Conservation (phyloP, 257 asterid species). For the Solanum medicagineum region DNA sequence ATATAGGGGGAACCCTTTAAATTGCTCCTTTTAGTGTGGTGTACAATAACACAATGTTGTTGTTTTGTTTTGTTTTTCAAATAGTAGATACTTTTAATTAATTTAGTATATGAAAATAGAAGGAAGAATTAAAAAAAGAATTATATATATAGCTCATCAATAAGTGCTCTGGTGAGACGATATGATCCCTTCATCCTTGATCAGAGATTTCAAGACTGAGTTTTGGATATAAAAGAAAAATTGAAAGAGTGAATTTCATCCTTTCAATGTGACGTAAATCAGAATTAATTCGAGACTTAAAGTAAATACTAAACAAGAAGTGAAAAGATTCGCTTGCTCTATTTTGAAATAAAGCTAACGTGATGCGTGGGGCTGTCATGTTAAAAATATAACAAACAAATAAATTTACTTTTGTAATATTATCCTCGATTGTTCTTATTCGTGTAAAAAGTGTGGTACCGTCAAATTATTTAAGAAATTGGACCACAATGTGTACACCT, state of each 20-base stretch:
- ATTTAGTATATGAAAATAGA: background rate
- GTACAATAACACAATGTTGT: background rate
- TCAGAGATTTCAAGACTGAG: fast-evolving
- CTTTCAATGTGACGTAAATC: fast-evolving
- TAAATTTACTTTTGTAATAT: background rate
- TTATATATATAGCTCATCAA: background rate
- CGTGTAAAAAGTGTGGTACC: background rate
- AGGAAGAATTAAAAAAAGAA: background rate
- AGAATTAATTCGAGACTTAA: fast-evolving
- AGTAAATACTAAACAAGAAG: fast-evolving
- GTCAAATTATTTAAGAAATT: background rate
- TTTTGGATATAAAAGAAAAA: background rate
- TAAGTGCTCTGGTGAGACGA: background rate
- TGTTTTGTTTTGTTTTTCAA: fast-evolving
- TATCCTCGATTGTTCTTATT: background rate
- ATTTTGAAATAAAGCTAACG: background rate
- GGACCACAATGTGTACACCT: background rate
- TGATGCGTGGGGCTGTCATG: background rate
- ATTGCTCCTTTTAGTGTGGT: background rate
- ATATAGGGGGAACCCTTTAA: background rate
- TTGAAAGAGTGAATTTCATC: background rate
- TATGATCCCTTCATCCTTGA: fast-evolving
- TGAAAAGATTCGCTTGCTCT: background rate
- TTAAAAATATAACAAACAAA: background rate
- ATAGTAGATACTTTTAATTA: background rate